phyloP scores from a whole-genome alignment of 345 rosid genomes.

The Populus euphratica region DNA sequence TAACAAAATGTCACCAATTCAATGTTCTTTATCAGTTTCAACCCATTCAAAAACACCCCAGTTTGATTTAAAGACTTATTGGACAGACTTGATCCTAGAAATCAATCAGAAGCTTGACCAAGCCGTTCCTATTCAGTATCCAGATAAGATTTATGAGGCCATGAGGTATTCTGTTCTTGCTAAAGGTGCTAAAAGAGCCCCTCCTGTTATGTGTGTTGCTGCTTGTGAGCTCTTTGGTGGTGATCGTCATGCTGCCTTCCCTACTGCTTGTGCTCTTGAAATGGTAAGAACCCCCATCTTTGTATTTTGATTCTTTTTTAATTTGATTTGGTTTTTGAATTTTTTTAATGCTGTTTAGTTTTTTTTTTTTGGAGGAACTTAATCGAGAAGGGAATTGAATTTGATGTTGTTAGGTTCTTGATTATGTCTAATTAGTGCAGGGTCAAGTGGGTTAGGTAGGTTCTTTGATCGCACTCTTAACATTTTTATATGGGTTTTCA shows the following conservation, averaged over 20 bases:
- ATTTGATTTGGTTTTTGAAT: neutral
- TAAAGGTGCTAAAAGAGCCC: constrained; percentile 77
- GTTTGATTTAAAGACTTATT: constrained; percentile 81
- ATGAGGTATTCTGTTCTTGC: constrained; percentile 91
- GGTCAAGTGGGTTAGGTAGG: neutral
- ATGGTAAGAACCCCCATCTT: constrained; percentile 42
- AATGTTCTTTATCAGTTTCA: constrained; percentile 30
- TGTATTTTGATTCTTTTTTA: neutral
- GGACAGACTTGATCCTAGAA: constrained; percentile 58
- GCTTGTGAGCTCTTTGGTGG: constrained; percentile 88
- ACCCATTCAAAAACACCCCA: constrained; percentile 27
- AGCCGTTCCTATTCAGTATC: constrained; percentile 66
- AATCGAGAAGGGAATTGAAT: neutral
- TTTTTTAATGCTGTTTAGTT: neutral
- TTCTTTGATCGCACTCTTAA: neutral
- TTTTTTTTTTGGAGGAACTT: neutral
- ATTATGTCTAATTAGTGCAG: neutral
- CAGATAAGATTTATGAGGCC: constrained; percentile 76
- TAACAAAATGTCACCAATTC: constrained; percentile 23
- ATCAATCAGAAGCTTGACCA: constrained; percentile 73
- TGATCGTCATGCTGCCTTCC: constrained; percentile 76
- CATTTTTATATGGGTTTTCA: neutral
- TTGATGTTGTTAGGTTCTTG: neutral
- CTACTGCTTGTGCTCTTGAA: constrained; percentile 97
- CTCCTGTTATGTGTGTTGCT: constrained; percentile 94